Base-by-base conservation (phyloP, 2,329 filamentous ascomycete genomes). In the Colletotrichum orchidophilum region DNA sequence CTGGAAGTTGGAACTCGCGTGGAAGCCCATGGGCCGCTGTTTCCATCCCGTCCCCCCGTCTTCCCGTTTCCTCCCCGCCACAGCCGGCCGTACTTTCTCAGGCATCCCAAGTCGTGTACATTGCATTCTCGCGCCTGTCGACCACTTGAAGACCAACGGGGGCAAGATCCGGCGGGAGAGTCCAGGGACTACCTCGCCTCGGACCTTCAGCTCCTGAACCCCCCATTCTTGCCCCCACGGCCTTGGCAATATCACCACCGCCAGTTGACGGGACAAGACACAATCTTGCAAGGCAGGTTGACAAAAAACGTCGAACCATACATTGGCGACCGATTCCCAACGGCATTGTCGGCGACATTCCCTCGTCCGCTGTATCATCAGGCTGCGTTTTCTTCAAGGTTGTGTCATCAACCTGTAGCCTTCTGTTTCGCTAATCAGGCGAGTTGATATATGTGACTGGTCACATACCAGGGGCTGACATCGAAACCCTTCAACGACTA, bases 181-280 rank as follows among this genome's bases (percentile, higher is more conserved):
- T n/a, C 21, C 57, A 24, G 60, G 46, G 49, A 26, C 11, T 26
- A 29, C 55, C 15, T 24, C 39, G 21, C 50, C n/a, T 46, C 21
- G 42, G 26, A 57, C 62, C 26, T 53, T 21, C 52, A 54, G 33
- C 59, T 35, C 6, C 59, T n/a, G n/a, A 50, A 35, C 50, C 11
- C 59, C 50, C 68, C 68, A 62, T 67, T 67, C 31, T 63, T 57
- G 31, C 66, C 49, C 58, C 21, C 54, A 42, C 57, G 29, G 26
- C 50, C 46, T 70, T 58, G 60, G 63, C 63, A 57, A 62, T n/a
- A 66, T 67, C 57, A 42, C 18, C 18, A 46, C 12, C 31, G 31
- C 31, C 31, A 33, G 6, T 9, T 11, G 12, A 33, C 24, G 13
- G 12, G 54, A 39, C 55, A 55, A 50, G 67, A 55, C 49, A 70